Conservation (phyloP, 75 land plant species). For the Pinus albicaulis region DNA sequence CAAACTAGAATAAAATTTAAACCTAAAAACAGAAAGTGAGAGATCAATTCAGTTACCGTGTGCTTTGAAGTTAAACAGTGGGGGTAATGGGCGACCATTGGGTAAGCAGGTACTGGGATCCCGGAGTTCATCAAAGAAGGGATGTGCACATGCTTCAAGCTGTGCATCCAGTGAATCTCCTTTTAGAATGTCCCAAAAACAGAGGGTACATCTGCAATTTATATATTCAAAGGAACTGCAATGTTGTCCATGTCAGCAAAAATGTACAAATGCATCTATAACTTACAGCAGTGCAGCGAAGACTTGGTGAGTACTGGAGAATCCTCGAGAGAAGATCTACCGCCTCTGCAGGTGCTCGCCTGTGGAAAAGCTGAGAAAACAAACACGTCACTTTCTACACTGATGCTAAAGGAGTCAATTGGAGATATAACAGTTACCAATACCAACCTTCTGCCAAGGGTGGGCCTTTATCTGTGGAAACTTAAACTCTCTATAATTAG, state of each 20-base stretch:
- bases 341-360: slow-evolving; percentile 61
- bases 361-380: slow-evolving; percentile 52
- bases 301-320: slow-evolving; percentile 66
- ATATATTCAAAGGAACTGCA: neutral
- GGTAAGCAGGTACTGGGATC: slow-evolving; percentile 69
- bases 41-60: slow-evolving; percentile 30
- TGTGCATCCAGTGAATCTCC: slow-evolving; percentile 22
- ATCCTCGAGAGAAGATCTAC: slow-evolving; percentile 65
- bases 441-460: slow-evolving; percentile 87
- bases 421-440: neutral
- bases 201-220: neutral
- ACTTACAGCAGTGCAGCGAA: slow-evolving; percentile 68
- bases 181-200: slow-evolving; percentile 5
- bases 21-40: neutral
- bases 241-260: neutral
- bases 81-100: slow-evolving; percentile 72
- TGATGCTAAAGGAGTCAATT: neutral
- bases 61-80: slow-evolving; percentile 72
- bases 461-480: slow-evolving; percentile 90
- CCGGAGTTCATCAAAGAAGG: slow-evolving; percentile 85
- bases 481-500: slow-evolving; percentile 72
- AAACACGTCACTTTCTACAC: neutral
- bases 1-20: neutral
- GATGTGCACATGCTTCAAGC: slow-evolving; percentile 81
- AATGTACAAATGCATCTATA: neutral